Conservation (phyloP, 768 basidiomycete genomes). For the Rhodosporidiobolus odoratus region DNA sequence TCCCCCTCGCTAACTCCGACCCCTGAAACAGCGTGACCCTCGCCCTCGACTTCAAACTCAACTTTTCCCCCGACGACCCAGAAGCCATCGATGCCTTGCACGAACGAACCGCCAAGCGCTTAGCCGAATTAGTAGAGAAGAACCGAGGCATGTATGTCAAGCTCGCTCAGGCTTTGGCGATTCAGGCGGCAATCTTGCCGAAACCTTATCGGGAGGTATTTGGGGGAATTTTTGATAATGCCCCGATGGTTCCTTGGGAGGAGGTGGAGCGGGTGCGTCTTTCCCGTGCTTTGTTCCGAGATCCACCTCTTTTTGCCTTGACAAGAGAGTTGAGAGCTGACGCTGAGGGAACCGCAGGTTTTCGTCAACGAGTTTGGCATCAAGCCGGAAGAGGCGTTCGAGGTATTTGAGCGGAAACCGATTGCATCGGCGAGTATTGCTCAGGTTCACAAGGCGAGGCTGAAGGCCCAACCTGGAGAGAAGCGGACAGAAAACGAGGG, state of each 20-base stretch:
- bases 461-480: slow-evolving; percentile 45
- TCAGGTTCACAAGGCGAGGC: slow-evolving; percentile 77
- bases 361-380: slow-evolving; percentile 61
- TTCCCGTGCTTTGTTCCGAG: slow-evolving; percentile 47
- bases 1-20: background rate
- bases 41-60: slow-evolving; percentile 77
- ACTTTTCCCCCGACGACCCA: slow-evolving; percentile 64
- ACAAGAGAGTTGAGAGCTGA: background rate
- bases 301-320: slow-evolving; percentile 40
- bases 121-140: slow-evolving; percentile 68
- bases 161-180: slow-evolving; percentile 67
- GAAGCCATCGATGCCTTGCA: slow-evolving; percentile 74
- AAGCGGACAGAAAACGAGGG: slow-evolving; percentile 43
- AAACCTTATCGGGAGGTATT: slow-evolving; percentile 70
- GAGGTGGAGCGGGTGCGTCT: slow-evolving; percentile 58
- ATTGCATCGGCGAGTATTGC: slow-evolving; percentile 86
- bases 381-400: slow-evolving; percentile 69
- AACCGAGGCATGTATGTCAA: slow-evolving; percentile 83
- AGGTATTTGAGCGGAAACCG: slow-evolving; percentile 67
- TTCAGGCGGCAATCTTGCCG: slow-evolving; percentile 79
- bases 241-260: slow-evolving; percentile 73
- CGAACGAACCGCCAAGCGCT: slow-evolving; percentile 70
- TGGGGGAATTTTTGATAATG: slow-evolving; percentile 75
- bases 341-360: slow-evolving; percentile 5
- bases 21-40: slow-evolving; percentile 53